Evolutionary conservation across 495 filamentous ascomycete species (phyloP).

Genomic region (Penicillium ochrochloron): DNA sequence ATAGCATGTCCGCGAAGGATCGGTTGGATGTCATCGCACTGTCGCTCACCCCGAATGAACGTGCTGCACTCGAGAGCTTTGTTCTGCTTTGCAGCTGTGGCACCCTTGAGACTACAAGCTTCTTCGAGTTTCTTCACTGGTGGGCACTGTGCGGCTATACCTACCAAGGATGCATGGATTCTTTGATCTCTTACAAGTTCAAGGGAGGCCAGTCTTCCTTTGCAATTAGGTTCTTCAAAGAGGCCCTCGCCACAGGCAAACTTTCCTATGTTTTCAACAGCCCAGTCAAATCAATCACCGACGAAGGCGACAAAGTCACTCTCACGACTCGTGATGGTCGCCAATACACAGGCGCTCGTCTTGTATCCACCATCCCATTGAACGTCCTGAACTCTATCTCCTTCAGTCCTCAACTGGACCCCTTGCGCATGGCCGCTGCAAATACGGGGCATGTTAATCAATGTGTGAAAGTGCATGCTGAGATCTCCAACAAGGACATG

Average conservation of each 20-base stretch:
- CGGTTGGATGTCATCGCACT: slow-evolving; percentile 28
- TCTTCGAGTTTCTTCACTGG: slow-evolving; percentile 35
- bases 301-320: slow-evolving; percentile 19
- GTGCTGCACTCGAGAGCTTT: slow-evolving; percentile 24
- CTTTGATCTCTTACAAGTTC: slow-evolving; percentile 31
- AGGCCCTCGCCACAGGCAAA: slow-evolving; percentile 22
- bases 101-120: slow-evolving; percentile 30
- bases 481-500: slow-evolving; percentile 29
- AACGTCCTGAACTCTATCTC: slow-evolving; percentile 32
- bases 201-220: slow-evolving; percentile 34
- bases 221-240: slow-evolving; percentile 32
- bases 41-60: slow-evolving; percentile 26
- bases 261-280: slow-evolving; percentile 33
- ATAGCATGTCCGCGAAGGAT: slow-evolving; percentile 27
- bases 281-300: slow-evolving; percentile 27
- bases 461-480: slow-evolving; percentile 38
- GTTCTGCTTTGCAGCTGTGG: slow-evolving; percentile 27
- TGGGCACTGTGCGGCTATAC: slow-evolving; percentile 30
- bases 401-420: slow-evolving; percentile 32
- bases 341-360: slow-evolving; percentile 18
- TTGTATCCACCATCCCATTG: slow-evolving; percentile 38
- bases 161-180: slow-evolving; percentile 24
- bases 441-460: slow-evolving; percentile 35
- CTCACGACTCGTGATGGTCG: slow-evolving; percentile 23
- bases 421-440: slow-evolving; percentile 22